These are phyloP conservation scores for Gleditsia sinensis DNA, from an alignment of 306 rosid species.

Conservation along the genomic window DNA sequence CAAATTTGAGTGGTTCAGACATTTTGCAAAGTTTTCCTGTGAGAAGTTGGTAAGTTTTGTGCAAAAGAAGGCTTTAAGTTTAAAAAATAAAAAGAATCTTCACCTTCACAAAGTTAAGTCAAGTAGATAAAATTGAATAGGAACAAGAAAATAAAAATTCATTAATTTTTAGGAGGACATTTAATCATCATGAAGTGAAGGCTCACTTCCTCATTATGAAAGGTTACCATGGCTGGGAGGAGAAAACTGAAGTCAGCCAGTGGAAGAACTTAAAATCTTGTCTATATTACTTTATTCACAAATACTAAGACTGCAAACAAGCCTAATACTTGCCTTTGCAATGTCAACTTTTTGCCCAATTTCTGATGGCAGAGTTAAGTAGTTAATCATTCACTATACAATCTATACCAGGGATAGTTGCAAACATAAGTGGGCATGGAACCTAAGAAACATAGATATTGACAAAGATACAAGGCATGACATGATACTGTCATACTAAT, in stretches of 20 bases:
- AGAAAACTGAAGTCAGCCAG: neutral
- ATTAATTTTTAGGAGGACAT: neutral
- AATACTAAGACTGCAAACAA: neutral
- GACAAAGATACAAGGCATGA: too few relatives aligned
- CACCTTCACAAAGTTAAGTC: too few relatives aligned
- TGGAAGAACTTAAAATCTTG: too few relatives aligned
- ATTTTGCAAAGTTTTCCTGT: conserved; percentile 41
- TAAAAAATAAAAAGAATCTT: too few relatives aligned
- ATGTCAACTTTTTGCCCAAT: conserved; percentile 3
- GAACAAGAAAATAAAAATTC: too few relatives aligned
- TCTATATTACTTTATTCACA: neutral
- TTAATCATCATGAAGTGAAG: neutral
- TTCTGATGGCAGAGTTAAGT: conserved; percentile 3
- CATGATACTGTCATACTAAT: too few relatives aligned
- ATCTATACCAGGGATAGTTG: neutral
- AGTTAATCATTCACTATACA: neutral
- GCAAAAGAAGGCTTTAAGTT: conserved; percentile 11
- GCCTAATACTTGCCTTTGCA: neutral
- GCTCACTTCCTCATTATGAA: too few relatives aligned
- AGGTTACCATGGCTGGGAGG: too few relatives aligned
- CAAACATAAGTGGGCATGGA: too few relatives aligned
- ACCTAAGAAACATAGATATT: too few relatives aligned
- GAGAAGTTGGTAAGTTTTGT: conserved; percentile 41
- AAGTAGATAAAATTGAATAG: too few relatives aligned
- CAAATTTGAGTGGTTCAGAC: neutral